phyloP scores from a whole-genome alignment of 2,329 filamentous ascomycete genomes.

The Sporothrix dimorphospora region DNA sequence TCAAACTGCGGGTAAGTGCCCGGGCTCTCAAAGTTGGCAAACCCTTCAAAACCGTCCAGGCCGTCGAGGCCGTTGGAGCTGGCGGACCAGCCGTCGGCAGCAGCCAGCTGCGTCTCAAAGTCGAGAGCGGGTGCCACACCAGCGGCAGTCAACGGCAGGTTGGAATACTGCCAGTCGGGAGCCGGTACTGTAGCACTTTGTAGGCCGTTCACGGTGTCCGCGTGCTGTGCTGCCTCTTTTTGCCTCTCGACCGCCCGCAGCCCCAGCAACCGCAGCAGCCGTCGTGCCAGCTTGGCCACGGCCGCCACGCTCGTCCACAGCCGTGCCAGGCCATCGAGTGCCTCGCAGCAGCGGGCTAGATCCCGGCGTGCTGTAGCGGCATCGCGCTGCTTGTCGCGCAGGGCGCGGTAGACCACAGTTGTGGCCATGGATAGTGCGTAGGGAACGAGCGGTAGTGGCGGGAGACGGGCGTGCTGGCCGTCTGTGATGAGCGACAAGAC shows the following conservation, averaged over 20 bases:
- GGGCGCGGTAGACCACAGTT: slow-evolving; percentile 8
- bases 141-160: background rate
- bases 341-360: background rate
- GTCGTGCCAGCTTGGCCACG: background rate
- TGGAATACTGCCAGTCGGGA: background rate
- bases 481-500: background rate
- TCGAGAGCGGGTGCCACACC: background rate
- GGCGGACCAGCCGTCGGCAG: background rate
- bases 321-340: background rate
- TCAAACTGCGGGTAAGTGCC: slow-evolving; percentile 7
- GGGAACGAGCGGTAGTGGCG: background rate
- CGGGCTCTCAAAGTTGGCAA: slow-evolving; percentile 2
- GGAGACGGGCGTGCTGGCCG: background rate
- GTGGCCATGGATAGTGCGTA: slow-evolving; percentile 22
- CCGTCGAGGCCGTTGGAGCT: background rate
- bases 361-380: background rate
- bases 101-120: background rate
- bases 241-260: background rate
- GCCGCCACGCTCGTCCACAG: slow-evolving; percentile 8
- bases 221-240: background rate
- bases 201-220: background rate
- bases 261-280: background rate
- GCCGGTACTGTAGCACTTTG: background rate
- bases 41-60: background rate
- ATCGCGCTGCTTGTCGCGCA: slow-evolving; percentile 10